phyloP scores from a whole-genome alignment of 352 stramenopile species.

The Globisporangium apiculatum region DNA sequence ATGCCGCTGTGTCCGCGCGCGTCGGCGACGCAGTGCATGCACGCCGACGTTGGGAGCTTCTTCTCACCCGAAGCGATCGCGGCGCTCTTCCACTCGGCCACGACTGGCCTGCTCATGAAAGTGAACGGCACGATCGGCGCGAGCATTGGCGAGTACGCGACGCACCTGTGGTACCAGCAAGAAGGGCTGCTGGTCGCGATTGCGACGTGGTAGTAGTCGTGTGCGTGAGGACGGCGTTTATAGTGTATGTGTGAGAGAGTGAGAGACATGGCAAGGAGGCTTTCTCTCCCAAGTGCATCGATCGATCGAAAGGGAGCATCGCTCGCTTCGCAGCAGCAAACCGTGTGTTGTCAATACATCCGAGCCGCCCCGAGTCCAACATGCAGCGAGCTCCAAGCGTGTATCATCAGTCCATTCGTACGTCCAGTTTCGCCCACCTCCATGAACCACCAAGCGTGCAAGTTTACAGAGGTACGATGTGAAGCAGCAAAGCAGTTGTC shows the following conservation, averaged over 20 bases:
- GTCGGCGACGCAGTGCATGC: conserved; percentile 54
- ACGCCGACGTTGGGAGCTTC: conserved; percentile 52
- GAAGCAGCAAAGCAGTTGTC: no score
- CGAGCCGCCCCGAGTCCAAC: no score
- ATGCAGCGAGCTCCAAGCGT: no score
- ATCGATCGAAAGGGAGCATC: no score
- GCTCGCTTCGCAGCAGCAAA: no score
- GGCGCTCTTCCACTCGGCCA: conserved; percentile 64
- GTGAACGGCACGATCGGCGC: conserved; percentile 73
- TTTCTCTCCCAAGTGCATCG: no score
- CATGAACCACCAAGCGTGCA: no score
- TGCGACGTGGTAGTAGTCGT: conserved; percentile 19
- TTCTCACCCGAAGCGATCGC: conserved; percentile 72
- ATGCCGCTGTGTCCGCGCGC: conserved; percentile 53
- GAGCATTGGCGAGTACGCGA: conserved; percentile 60
- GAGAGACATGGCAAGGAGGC: no score
- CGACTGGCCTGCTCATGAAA: conserved; percentile 65
- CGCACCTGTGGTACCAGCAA: conserved; percentile 64
- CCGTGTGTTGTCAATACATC: no score
- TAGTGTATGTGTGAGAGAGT: not conserved
- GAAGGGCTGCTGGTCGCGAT: conserved; percentile 65
- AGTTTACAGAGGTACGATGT: no score
- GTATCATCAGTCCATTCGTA: no score
- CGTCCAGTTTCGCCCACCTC: no score
- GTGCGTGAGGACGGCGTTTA: not conserved